Base-by-base conservation (phyloP, 306 rosid species). In the Rosa multiflora region DNA sequence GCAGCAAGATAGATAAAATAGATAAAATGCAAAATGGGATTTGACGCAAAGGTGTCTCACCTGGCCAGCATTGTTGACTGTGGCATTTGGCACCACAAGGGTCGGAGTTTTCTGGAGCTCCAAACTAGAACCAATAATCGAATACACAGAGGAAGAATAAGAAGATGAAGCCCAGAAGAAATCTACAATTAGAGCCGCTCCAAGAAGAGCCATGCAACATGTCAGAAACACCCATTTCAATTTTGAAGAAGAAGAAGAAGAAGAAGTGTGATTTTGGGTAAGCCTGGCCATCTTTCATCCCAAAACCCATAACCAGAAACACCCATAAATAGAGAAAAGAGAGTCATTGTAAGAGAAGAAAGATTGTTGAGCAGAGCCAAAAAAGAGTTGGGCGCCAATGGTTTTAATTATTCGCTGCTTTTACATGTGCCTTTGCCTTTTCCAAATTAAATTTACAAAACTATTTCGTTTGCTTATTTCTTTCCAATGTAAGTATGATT, bases 121-220 rank as follows among this genome's bases (percentile, higher is more conserved):
- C 92, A 87, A 84, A 69, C 81, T 84, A 1, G 97, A 80, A n/a
- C 96, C 75, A 73, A 81, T 6, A 12, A 89, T 72, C 9, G 80
- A 11, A 53, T 68, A 72, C 0, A 67, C 32, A 40, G 84, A 78
- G 10, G 85, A 75, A 47, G 77, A 81, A 67, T 77, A 39, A 13
- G 91, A 80, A 43, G 90, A 81, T 1, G 95, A 91, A 47, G 92
- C 78, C 87, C 91, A 88, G 8, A 91, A 84, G 76, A 88, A 29
- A 83, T 86, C 82, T 4, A 85, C 88, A 59, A 88, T 11, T 79
- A 94, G 59, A 56, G 83, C 84, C n/a, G 63, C 67, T 48, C 80
- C 89, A 4, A 94, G 67, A 74, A 94, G 82, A 9, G 44, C 70
- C 1, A 79, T 75, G 73, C 85, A 79, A 42, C 80, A 85, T 76